phyloP scores from a whole-genome alignment of 2,329 filamentous ascomycete species.

The Ascochyta lentis region DNA sequence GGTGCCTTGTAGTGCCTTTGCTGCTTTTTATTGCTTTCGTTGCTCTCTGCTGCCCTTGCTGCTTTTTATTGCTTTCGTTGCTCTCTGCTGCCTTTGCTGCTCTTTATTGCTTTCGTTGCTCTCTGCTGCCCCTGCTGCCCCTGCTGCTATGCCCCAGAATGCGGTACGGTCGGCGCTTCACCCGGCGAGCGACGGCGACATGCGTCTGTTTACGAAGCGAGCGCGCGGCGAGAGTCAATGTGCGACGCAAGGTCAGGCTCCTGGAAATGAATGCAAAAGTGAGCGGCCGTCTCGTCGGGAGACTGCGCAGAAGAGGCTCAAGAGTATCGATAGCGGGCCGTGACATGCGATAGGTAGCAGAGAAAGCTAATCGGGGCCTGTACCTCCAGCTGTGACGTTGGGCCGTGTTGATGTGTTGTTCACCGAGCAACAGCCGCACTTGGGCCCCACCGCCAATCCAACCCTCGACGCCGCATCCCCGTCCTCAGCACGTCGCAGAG shows the following conservation, averaged over 20 bases:
- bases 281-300: slow-evolving; percentile 1
- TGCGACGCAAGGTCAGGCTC: slow-evolving; percentile 1
- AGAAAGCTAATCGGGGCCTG: slow-evolving; percentile 4
- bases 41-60: too few relatives aligned
- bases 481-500: not conserved
- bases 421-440: slow-evolving; percentile 2
- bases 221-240: slow-evolving; percentile 2
- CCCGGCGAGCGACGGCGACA: slow-evolving; percentile 18
- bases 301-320: not conserved
- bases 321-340: slow-evolving; percentile 15
- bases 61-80: not conserved
- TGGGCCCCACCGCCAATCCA: not conserved
- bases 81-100: too few relatives aligned
- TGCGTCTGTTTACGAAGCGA: slow-evolving; percentile 16
- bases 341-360: slow-evolving; percentile 7
- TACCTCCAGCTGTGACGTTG: slow-evolving; percentile 11
- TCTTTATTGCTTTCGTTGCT: too few relatives aligned
- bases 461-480: not conserved
- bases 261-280: not conserved
- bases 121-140: not conserved
- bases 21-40: too few relatives aligned
- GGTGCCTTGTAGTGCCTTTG: too few relatives aligned
- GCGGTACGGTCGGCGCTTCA: slow-evolving; percentile 18
- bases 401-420: slow-evolving; percentile 6
- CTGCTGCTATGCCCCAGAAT: slow-evolving; percentile 10